Percentiles rank a stretch among this genome's conserved stretches.
These are phyloP conservation scores for Hypoxylon sp. DNA, from an alignment of 2,329 filamentous ascomycete species.

Conservation along the genomic window DNA sequence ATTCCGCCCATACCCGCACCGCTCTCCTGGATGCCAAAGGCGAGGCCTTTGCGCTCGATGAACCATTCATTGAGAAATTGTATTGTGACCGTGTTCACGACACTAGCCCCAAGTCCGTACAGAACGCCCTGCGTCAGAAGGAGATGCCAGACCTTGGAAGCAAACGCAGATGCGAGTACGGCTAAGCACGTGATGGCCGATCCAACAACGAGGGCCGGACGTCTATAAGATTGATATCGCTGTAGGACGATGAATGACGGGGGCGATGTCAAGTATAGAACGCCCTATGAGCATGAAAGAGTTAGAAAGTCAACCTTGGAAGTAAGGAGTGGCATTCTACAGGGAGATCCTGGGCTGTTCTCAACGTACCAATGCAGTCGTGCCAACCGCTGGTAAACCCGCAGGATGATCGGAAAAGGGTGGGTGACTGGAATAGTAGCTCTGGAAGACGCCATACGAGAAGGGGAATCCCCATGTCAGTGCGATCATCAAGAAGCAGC, in stretches of 20 bases:
- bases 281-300: slow-evolving; percentile 6
- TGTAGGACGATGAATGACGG: slow-evolving; percentile 27
- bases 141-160: slow-evolving; percentile 29
- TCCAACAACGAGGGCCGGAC: slow-evolving; percentile 20
- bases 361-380: slow-evolving; percentile 29
- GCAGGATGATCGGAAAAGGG: slow-evolving; percentile 30
- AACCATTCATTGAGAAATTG: slow-evolving; percentile 37
- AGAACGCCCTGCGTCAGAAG: slow-evolving; percentile 32
- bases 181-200: slow-evolving; percentile 23
- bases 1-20: slow-evolving; percentile 33
- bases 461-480: slow-evolving; percentile 36
- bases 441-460: slow-evolving; percentile 37
- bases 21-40: slow-evolving; percentile 37
- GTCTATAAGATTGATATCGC: slow-evolving; percentile 27
- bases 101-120: slow-evolving; percentile 29
- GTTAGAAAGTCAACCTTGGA: slow-evolving; percentile 13
- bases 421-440: slow-evolving; percentile 30
- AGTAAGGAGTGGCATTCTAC: not conserved
- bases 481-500: slow-evolving; percentile 38
- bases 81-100: slow-evolving; percentile 35
- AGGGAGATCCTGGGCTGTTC: not conserved
- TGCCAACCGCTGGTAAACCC: slow-evolving; percentile 31
- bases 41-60: slow-evolving; percentile 35
- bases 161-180: slow-evolving; percentile 31
- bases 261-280: slow-evolving; percentile 29